Evolutionary conservation across 2,329 filamentous ascomycete species (phyloP), one percentile per base, ranked within the genome.

Genomic region (Trichoderma breve): DNA sequence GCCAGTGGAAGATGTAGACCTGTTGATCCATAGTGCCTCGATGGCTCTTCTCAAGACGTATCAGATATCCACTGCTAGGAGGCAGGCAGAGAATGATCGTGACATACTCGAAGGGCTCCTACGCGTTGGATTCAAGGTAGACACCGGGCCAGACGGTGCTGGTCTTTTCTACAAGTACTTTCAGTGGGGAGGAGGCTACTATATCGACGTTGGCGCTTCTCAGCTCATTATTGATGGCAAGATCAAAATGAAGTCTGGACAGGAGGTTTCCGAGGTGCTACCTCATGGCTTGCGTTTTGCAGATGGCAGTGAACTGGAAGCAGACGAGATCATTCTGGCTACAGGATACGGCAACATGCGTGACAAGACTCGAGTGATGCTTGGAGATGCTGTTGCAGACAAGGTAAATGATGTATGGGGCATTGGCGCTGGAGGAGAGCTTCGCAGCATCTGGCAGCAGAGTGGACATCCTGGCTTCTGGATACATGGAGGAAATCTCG

Each of bases 301-400:
- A 0, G 89, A 92, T 72, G 89, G 89, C 0, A 80, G 81, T 0
- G 84, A 85, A 74, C 77, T 92, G 0, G 84, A 87, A 21, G 89
- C 89, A 0, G 90, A 92, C 73, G 85, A 91, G 73, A 86, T 92
- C 9, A 84, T 92, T 0, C 83, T 91, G 55, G 89, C 89, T 0
- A 91, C 89, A 0, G 89, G 88, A 0, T 92, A 91, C 75, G 86
- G 90, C 73, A 92, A 91, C 76, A 93, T 93, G 90, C 83, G 85
- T 12, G 89, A 87, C 0, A 87, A 87, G 24, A 88, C 90, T 2
- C 81, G 87, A n/a, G 83, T 84, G 36, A 86, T 91, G 24, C 84
- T 93, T 69, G 91, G 91, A 0, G 85, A 90, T 34, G 83, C 86
- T 21, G 82, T 92, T 11, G 90, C 88, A 0, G 86, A 89, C 66